These are phyloP conservation scores for Warburgia ugandensis DNA, from an alignment of 164 flowering plant species.

Conservation along the genomic window DNA sequence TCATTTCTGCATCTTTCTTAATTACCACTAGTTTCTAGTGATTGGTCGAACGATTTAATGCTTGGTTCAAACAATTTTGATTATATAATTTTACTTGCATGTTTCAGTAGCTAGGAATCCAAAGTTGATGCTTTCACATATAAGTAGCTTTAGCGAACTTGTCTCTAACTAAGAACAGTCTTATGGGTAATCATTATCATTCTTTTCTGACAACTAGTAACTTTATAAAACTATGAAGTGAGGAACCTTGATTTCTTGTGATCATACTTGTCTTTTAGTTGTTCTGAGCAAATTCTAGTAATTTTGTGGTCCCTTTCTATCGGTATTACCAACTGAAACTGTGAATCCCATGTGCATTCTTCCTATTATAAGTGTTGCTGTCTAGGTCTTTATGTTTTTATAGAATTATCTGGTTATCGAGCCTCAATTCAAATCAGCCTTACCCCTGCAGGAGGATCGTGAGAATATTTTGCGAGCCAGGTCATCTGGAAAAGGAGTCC, in stretches of 20 bases:
- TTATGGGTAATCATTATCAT: not conserved
- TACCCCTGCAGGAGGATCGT: slow-evolving; percentile 74
- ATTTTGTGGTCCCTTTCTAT: not conserved
- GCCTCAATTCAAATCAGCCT: not conserved
- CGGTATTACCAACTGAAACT: not conserved
- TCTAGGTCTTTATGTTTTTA: too few species aligned
- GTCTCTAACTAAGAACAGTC: not conserved
- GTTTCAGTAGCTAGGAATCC: not conserved
- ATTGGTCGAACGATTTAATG: not conserved
- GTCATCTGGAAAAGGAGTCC: slow-evolving; percentile 84
- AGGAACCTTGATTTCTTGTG: too few species aligned
- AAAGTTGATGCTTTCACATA: not conserved
- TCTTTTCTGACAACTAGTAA: too few species aligned
- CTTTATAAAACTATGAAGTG: too few species aligned
- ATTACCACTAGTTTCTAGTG: not conserved
- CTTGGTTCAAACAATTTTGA: not conserved
- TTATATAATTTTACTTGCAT: not conserved
- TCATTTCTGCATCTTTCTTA: slow-evolving; percentile 2
- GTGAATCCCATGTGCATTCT: not conserved
- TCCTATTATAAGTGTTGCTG: not conserved
- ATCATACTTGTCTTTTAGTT: too few species aligned
- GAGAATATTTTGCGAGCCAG: slow-evolving; percentile 87
- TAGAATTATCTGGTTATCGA: not conserved
- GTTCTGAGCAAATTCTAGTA: not conserved
- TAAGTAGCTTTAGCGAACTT: not conserved